Evolutionary conservation across 495 filamentous ascomycete genomes (phyloP), one percentile per base, ranked within the genome.

Genomic region (Daldinia bambusicola): DNA sequence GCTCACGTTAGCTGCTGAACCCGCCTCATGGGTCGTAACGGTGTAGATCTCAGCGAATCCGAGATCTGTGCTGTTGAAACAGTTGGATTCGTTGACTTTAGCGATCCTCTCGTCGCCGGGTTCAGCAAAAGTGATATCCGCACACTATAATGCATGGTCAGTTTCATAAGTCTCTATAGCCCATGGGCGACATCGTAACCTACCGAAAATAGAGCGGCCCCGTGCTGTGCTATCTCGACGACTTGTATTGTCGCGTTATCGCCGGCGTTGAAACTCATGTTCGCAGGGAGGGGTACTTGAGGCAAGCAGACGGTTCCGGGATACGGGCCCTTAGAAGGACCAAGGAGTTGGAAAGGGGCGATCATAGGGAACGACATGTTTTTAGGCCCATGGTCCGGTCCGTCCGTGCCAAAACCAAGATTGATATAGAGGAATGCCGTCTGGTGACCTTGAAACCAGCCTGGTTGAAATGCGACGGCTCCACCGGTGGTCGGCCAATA

Each of bases 241-340:
- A 98, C 82, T 79, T 99, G 96, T 68, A 99, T 94, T 7, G 96
- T 99, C 13, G 94, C 95, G 77, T 94, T 91, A 78, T 96, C 92
- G 16, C 96, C 96, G 0, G 88, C 82, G 30, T 92, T 89, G 38
- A 93, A 89, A 10, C 79, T 89, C 43, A 89, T 82, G 69, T 91
- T 90, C 18, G 83, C 85, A 0, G 96, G 96, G 63, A 97, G 81
- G n/a, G 93, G 90, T 1, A 98, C 91, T 75, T 97, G 92, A 0
- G 93, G 92, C 52, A 99, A 80, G 78, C 96, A 99, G 77, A 98
- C 87, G 6, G 89, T 92, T 55, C 94, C 95, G 12, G 91, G 88
- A 76, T 95, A 99, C 10, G 91, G 88, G 38, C 91, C 83, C 78
- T 92, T 94, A 38, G 82, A 84, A 5, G 96, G 95, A 3, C 96